These are phyloP conservation scores for Poteriospumella lacustris DNA, from an alignment of 108 stramenopile species.

Conservation along the genomic window DNA sequence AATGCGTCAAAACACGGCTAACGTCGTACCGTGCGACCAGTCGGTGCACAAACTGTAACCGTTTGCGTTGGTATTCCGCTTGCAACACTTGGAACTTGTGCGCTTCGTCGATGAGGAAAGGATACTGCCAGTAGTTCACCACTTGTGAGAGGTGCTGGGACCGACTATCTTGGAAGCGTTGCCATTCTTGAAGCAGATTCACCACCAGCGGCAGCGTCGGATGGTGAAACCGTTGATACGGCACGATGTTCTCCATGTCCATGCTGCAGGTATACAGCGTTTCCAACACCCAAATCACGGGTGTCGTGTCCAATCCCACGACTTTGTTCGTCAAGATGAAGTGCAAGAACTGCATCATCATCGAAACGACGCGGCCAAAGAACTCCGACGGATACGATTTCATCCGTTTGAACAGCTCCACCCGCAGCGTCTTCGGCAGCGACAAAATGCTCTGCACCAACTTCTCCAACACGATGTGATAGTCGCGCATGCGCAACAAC, in stretches of 20 bases:
- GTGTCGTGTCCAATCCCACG: neutral
- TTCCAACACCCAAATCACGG: constrained; percentile 2
- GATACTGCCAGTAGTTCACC: too few species aligned
- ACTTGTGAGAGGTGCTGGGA: too few species aligned
- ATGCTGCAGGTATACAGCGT: neutral
- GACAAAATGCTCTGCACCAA: neutral
- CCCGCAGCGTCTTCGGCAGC: neutral
- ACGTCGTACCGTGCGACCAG: too few species aligned
- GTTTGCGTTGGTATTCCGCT: too few species aligned
- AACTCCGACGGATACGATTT: constrained; percentile 14
- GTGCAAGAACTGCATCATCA: neutral
- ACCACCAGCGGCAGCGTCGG: too few species aligned
- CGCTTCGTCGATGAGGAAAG: too few species aligned
- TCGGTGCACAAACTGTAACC: too few species aligned
- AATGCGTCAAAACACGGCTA: too few species aligned
- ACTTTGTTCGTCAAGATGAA: neutral
- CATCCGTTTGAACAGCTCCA: neutral
- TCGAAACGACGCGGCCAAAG: neutral
- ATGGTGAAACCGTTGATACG: too few species aligned
- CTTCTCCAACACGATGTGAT: constrained; percentile 2
- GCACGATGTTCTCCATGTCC: neutral
- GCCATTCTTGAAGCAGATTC: too few species aligned
- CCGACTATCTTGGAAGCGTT: too few species aligned
- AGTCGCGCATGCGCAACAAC: neutral
- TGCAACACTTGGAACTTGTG: too few species aligned